Percentiles rank a stretch among this genome's conserved stretches.
Evolutionary conservation across 768 basidiomycete species (phyloP).

Genomic region (Pisolithus orientalis): DNA sequence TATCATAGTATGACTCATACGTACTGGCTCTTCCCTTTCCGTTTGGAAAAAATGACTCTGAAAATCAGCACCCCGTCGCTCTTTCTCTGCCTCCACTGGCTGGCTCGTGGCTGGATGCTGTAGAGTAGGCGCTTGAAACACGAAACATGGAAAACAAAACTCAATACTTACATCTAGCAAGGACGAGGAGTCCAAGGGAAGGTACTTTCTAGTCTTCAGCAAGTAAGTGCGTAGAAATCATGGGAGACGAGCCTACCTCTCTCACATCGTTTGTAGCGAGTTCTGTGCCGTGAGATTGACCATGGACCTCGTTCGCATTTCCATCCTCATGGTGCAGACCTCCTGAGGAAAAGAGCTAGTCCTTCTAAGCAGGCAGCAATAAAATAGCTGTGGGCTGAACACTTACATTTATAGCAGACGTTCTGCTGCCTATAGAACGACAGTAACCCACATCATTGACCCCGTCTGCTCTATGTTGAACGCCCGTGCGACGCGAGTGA

Average conservation of each 20-base stretch:
- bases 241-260: background rate
- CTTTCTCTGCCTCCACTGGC: background rate
- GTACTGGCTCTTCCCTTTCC: background rate
- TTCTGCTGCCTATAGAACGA: background rate
- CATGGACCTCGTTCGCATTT: too few relatives aligned
- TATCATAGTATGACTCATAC: background rate
- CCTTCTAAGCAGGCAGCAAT: too few relatives aligned
- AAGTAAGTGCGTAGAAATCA: background rate
- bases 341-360: too few relatives aligned
- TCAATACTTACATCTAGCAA: background rate
- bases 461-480: too few relatives aligned
- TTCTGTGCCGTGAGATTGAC: background rate
- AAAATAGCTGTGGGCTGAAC: too few relatives aligned
- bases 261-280: background rate
- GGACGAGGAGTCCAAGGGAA: background rate
- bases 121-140: too few relatives aligned
- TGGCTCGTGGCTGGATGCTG: background rate
- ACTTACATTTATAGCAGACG: background rate
- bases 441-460: too few relatives aligned
- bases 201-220: background rate
- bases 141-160: background rate
- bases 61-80: background rate
- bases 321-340: too few relatives aligned
- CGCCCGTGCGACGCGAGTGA: too few relatives aligned
- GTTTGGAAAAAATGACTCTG: background rate